Evolutionary conservation across 1,139 yeast genomes (phyloP), one percentile per base, ranked within the genome.

Genomic region (Pichia sp.): DNA sequence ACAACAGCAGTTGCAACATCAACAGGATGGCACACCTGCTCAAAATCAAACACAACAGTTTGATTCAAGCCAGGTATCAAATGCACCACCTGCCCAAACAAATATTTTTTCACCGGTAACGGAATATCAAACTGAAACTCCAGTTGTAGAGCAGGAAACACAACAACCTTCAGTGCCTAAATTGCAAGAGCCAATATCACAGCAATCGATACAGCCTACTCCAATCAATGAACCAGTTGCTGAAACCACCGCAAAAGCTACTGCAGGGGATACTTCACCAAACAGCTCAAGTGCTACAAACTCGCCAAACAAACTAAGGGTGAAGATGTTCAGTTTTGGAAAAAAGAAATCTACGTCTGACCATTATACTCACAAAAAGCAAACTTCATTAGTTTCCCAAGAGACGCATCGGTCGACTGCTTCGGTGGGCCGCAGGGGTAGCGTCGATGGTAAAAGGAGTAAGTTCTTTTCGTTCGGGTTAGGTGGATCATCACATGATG

Each of bases 381-480:
- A 19, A 36, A 46, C 23, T 7, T 53, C 56, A 0, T 6, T 53
- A 29, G 31, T 48, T 7, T 55, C 56, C 7, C 56, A 55, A 42
- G 58, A 51, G 26, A 53, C 53, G 8, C 42, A 47, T 11, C 15
- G 15, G 8, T n/a, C 47, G 31, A 11, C 32, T 5, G 15, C 31
- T 8, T 23, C 47, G 15, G 32, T 23, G 6, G 5, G 5, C 10
- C 8, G 30, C 32, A 45, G 47, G 34, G 19, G 16, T 15, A 45
- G 47, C 16, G 16, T 45, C n/a, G 47, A 45, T 30, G 47, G 47
- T 10, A 32, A 40, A 4, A 51, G 42, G 11, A 44, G 34, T 4
- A 54, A 51, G 7, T 32, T 53, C 2, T 55, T 55, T n/a, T 50
- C 51, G 2, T 55, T 55, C 48, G 56, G 54, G 5, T 16, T 29